Percentiles rank a stretch among this genome's conserved stretches.
These are phyloP conservation scores for Penicillium dipodomyicola DNA, from an alignment of 495 filamentous ascomycete genomes.

Conservation along the genomic window DNA sequence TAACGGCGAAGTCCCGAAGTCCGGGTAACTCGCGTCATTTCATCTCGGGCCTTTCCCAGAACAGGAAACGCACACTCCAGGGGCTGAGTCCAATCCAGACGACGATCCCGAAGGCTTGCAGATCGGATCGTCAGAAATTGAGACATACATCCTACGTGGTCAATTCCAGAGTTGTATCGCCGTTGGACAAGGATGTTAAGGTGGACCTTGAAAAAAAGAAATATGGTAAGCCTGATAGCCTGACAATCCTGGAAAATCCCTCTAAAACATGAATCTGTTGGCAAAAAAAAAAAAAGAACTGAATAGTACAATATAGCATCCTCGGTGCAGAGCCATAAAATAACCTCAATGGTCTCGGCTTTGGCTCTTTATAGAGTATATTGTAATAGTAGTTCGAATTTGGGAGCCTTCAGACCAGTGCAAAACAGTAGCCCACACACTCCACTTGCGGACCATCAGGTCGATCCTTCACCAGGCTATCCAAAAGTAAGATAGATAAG, in stretches of 20 bases:
- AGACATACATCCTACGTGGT: conserved; percentile 34
- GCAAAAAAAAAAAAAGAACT: not conserved
- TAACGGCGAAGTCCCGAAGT: conserved; percentile 13
- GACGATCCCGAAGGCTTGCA: conserved; percentile 36
- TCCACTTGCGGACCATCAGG: conserved; percentile 22
- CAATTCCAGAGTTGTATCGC: conserved; percentile 24
- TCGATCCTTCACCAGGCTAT: conserved; percentile 25
- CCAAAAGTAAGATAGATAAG: conserved; percentile 32
- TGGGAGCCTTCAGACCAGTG: conserved; percentile 9
- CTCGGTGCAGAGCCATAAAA: conserved; percentile 4
- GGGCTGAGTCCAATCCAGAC: conserved; percentile 20
- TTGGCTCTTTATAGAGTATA: conserved; percentile 19
- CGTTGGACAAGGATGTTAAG: conserved; percentile 21
- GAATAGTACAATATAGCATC: conserved; percentile 14
- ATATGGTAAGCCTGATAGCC: not conserved
- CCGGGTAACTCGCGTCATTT: conserved; percentile 6
- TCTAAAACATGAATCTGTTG: not conserved
- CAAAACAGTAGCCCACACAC: conserved; percentile 22
- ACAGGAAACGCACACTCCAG: conserved; percentile 19
- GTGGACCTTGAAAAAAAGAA: not conserved
- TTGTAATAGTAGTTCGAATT: conserved; percentile 3
- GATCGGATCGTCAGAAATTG: conserved; percentile 41
- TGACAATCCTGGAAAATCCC: not conserved
- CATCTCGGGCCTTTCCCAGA: conserved; percentile 16
- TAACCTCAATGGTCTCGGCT: conserved; percentile 17